Percentiles rank a stretch among this genome's conserved stretches.
Evolutionary conservation across 1,139 yeast genomes (phyloP).

Genomic region (Sugiyamaella pinicola): DNA sequence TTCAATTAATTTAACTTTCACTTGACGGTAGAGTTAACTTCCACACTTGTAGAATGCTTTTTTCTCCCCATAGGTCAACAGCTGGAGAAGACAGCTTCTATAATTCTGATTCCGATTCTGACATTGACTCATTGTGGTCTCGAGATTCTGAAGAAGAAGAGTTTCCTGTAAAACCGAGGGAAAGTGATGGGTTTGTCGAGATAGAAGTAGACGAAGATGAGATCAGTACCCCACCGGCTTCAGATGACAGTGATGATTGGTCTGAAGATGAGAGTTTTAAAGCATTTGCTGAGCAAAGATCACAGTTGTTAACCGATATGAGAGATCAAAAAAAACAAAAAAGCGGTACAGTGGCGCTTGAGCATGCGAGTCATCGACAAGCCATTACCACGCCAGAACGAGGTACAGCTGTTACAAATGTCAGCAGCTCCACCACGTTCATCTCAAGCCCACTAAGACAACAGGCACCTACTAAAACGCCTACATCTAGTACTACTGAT

Average conservation of each 20-base stretch:
- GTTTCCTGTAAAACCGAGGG: conserved; percentile 27
- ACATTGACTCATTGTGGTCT: conserved; percentile 22
- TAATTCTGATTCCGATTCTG: conserved; percentile 29
- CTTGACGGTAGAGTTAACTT: too few species aligned
- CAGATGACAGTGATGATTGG: neutral
- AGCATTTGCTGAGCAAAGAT: conserved; percentile 4
- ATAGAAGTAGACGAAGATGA: neutral
- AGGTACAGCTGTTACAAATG: too few species aligned
- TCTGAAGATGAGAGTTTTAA: conserved; percentile 14
- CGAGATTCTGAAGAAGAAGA: conserved; percentile 32
- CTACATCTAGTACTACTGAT: neutral
- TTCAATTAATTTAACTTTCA: too few species aligned
- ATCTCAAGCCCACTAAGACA: too few species aligned
- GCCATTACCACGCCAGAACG: too few species aligned
- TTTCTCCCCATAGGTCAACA: conserved; percentile 20
- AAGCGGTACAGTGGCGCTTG: too few species aligned
- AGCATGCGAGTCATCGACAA: too few species aligned
- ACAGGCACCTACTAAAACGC: too few species aligned
- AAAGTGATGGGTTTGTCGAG: neutral
- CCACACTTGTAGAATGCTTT: conserved; percentile 18
- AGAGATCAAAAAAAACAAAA: too few species aligned
- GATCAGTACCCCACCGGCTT: neutral
- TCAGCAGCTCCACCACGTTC: too few species aligned
- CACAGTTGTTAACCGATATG: neutral
- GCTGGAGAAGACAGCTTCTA: conserved; percentile 20